Percentiles rank a stretch among this genome's conserved stretches.
Conservation (phyloP, 129 eudicot species). For the Gnaphalium uliginosum region DNA sequence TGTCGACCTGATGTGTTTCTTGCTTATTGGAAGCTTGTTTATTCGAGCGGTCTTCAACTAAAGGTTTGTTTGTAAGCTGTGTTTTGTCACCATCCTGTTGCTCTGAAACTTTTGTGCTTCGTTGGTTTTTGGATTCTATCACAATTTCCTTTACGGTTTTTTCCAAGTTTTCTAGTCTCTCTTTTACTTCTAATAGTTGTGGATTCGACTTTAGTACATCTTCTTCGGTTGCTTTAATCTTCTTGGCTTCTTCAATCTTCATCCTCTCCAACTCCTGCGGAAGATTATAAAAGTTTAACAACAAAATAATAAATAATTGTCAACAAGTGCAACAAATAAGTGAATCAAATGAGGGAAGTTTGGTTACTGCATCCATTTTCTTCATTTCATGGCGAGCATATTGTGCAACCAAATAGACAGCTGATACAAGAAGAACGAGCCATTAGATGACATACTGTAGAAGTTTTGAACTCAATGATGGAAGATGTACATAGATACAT, state of each 20-base stretch:
- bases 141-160: slow-evolving; percentile 57
- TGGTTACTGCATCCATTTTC: slow-evolving; percentile 87
- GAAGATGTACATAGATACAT: slow-evolving; percentile 4
- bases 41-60: neutral
- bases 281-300: neutral
- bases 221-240: slow-evolving; percentile 44
- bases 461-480: neutral
- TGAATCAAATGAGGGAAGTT: slow-evolving; percentile 14
- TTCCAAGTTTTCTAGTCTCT: slow-evolving; percentile 70
- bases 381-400: slow-evolving; percentile 90
- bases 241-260: slow-evolving; percentile 55
- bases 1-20: neutral
- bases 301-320: neutral
- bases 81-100: slow-evolving; percentile 17
- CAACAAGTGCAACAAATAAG: neutral
- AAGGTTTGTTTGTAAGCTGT: slow-evolving; percentile 10
- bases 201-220: slow-evolving; percentile 45
- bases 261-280: slow-evolving; percentile 58
- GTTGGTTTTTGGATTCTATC: slow-evolving; percentile 51
- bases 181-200: slow-evolving; percentile 69
- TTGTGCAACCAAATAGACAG: slow-evolving; percentile 86
- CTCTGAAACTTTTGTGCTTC: slow-evolving; percentile 15
- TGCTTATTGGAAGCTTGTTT: slow-evolving; percentile 18
- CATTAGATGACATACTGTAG: slow-evolving; percentile 23
- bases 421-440: slow-evolving; percentile 43